Evolutionary conservation across 148 eudicot species (phyloP), one percentile per base, ranked within the genome.

Genomic region (Cornus suecica): DNA sequence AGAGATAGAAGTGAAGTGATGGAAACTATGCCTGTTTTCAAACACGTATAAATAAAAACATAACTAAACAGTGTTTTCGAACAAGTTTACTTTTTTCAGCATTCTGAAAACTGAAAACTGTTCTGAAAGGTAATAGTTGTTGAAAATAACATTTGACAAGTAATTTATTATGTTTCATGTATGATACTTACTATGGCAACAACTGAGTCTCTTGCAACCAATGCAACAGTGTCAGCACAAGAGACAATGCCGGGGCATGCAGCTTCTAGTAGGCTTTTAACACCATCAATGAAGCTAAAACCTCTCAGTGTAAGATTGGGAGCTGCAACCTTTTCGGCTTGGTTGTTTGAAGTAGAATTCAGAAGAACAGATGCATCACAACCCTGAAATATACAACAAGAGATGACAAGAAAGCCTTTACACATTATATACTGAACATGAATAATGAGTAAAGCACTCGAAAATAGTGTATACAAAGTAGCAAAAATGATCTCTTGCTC

Each of bases 221-320:
- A 78, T 51, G 87, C 71, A 48, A 84, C 15, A 65, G 73, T 75
- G 63, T 87, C 89, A 11, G 89, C 89, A 69, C 89, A 87, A 26
- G 89, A 87, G n/a, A 87, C 89, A 23, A 78, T 65, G 2, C 89
- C 87, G 4, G 87, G 87, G 28, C 89, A 87, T n/a, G n/a, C n/a
- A n/a, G n/a, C 80, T 78, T 87, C 89, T 29, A 87, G 68, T 30
- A 80, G 69, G 68, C 76, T 75, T 48, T 87, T 87, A 31, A 84
- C 75, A 73, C 69, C 30, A 54, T 87, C 89, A 22, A 87, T 84
- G 68, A 87, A 81, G 48, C 8, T 69, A 66, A 84, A 87, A 16
- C 87, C 87, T 68, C 85, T 63, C 0, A 87, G n/a, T 4, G 80
- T 76, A 26, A 10, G 76, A 66, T 87, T 87, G 1, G 89, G 87